Percentiles rank a stretch among this genome's conserved stretches.
Conservation (phyloP, 2,329 filamentous ascomycete species). For the Ophiostoma sp. region DNA sequence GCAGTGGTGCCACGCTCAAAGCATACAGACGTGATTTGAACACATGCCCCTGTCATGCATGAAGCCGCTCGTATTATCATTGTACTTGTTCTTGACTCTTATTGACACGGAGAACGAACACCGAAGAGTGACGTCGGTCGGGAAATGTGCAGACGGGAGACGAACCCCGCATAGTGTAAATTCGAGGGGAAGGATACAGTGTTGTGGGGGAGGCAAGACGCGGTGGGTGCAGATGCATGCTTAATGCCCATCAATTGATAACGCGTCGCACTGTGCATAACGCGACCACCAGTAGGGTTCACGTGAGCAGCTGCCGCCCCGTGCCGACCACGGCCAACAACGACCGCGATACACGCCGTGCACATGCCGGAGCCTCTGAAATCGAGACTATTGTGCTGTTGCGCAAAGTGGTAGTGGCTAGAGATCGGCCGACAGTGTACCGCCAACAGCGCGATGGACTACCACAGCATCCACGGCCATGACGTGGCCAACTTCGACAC, state of each 20-base stretch:
- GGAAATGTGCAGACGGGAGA: background rate
- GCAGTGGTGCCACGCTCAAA: too few species aligned
- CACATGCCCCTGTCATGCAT: too few species aligned
- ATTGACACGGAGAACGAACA: background rate
- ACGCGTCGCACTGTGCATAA: conserved; percentile 6
- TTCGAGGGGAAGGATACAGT: background rate
- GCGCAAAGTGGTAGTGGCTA: background rate
- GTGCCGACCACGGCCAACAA: background rate
- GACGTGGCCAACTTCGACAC: conserved; percentile 57
- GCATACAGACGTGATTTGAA: too few species aligned
- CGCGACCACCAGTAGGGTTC: background rate
- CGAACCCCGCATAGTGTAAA: background rate
- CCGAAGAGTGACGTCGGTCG: conserved; percentile 1
- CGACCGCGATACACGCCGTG: background rate
- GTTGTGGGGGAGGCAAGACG: conserved; percentile 6
- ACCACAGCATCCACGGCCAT: conserved; percentile 53
- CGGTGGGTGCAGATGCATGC: background rate
- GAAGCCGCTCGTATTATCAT: too few species aligned
- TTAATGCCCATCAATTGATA: background rate
- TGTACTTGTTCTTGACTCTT: too few species aligned
- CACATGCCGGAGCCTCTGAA: background rate
- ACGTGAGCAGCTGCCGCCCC: background rate
- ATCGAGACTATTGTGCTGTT: background rate
- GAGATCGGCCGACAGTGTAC: background rate
- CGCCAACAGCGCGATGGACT: conserved; percentile 43